A percentile compares a stretch with the other conserved stretches of the same genome.
phyloP scores from a whole-genome alignment of 306 rosid species.

The Prinsepia uniflora region DNA sequence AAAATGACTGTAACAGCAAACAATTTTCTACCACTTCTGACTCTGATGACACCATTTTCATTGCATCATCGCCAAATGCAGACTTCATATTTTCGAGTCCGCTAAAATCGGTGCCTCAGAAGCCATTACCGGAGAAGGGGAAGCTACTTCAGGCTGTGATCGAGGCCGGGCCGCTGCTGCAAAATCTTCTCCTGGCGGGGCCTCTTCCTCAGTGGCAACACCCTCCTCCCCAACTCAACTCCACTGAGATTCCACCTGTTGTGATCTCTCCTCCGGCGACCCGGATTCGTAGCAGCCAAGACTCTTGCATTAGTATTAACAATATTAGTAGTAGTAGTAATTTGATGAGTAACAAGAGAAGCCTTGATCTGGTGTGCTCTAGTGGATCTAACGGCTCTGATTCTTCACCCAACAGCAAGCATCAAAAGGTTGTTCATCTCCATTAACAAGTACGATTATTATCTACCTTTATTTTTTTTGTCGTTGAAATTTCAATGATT shows the following conservation, averaged over 20 bases:
- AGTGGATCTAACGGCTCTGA: slow-evolving; percentile 18
- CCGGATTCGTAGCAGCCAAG: slow-evolving; percentile 14
- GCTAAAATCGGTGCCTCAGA: slow-evolving; percentile 40
- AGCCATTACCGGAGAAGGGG: slow-evolving; percentile 75
- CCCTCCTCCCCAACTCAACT: slow-evolving; percentile 71
- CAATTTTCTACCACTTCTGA: slow-evolving; percentile 36
- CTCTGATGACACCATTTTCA: slow-evolving; percentile 40
- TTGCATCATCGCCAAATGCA: slow-evolving; percentile 30
- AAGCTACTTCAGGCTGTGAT: slow-evolving; percentile 72
- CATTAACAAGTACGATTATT: slow-evolving; percentile 4
- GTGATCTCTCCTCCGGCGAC: slow-evolving; percentile 37
- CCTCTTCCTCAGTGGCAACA: slow-evolving; percentile 91
- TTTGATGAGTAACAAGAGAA: slow-evolving; percentile 39
- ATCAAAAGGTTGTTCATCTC: slow-evolving; percentile 29
- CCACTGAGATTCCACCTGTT: slow-evolving; percentile 71
- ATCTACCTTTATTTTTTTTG: background rate
- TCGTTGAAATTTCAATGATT: slow-evolving; percentile 30
- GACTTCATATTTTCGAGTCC: slow-evolving; percentile 13
- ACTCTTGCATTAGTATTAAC: slow-evolving; percentile 16
- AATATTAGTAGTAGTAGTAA: background rate
- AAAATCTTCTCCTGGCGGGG: slow-evolving; percentile 77
- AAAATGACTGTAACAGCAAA: slow-evolving; percentile 29
- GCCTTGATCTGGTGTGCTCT: slow-evolving; percentile 19
- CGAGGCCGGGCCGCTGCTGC: slow-evolving; percentile 86
- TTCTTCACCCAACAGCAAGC: slow-evolving; percentile 34